Evolutionary conservation across 1,284 basidiomycete species (phyloP).

Genomic region (Cutaneotrichosporon sp.): DNA sequence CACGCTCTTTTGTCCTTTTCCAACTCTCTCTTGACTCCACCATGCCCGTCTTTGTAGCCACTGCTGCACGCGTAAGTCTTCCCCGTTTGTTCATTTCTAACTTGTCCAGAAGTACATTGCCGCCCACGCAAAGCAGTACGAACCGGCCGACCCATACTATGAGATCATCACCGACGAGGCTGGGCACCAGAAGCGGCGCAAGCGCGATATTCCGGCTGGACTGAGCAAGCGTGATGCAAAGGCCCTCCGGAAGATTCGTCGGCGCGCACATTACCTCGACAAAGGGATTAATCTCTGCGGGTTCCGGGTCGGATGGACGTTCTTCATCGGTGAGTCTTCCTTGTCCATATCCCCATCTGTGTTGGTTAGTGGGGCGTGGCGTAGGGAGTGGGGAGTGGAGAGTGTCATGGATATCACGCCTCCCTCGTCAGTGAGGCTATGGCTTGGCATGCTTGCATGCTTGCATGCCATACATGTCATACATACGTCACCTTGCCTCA

Average conservation of each 20-base stretch:
- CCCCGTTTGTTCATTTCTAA: background rate
- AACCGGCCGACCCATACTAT: constrained; percentile 75
- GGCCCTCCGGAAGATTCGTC: constrained; percentile 70
- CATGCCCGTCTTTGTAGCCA: constrained; percentile 11
- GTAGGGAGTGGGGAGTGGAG: too few relatives aligned
- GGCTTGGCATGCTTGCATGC: too few relatives aligned
- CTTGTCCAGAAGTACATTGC: constrained; percentile 20
- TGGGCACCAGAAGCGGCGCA: constrained; percentile 67
- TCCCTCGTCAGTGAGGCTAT: too few relatives aligned
- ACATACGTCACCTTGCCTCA: too few relatives aligned
- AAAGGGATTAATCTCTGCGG: constrained; percentile 83
- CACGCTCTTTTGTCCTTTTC: background rate
- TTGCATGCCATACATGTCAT: too few relatives aligned
- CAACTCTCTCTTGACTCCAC: background rate
- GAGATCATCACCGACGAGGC: constrained; percentile 66
- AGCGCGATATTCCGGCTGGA: constrained; percentile 73
- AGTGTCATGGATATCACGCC: too few relatives aligned
- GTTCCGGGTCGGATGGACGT: constrained; percentile 78
- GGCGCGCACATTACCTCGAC: constrained; percentile 83
- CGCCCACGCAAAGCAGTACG: constrained; percentile 55
- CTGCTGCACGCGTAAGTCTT: constrained; percentile 11
- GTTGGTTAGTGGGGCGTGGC: too few relatives aligned
- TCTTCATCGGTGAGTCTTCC: constrained; percentile 63
- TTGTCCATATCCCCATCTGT: too few relatives aligned
- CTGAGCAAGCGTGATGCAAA: constrained; percentile 74